A percentile compares a stretch with the other conserved stretches of the same genome.
phyloP scores from a whole-genome alignment of 345 rosid species.

The Dipteronia dyeriana region DNA sequence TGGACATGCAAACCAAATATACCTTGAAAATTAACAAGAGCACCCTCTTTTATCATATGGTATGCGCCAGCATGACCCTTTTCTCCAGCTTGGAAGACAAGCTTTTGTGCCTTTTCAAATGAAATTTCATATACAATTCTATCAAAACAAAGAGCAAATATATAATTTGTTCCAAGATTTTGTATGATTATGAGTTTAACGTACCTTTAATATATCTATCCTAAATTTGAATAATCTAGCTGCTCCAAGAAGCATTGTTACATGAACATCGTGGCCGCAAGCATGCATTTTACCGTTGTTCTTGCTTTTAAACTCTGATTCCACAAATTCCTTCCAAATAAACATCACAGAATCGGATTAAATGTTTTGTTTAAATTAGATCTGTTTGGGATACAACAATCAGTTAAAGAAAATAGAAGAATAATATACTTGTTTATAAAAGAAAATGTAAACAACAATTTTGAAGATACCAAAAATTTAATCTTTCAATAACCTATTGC shows the following conservation, averaged over 20 bases:
- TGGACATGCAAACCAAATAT: slow-evolving; percentile 52
- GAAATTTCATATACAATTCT: background rate
- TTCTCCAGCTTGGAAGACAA: slow-evolving; percentile 49
- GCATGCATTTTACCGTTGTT: slow-evolving; percentile 55
- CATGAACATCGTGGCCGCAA: slow-evolving; percentile 58
- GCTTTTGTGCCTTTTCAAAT: slow-evolving; percentile 46
- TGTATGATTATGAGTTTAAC: background rate
- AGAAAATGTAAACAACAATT: too few relatives aligned
- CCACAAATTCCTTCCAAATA: slow-evolving; percentile 39
- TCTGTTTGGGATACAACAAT: too few relatives aligned
- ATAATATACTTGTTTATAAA: too few relatives aligned
- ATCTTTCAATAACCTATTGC: too few relatives aligned
- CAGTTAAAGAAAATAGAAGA: too few relatives aligned
- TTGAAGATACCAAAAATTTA: too few relatives aligned
- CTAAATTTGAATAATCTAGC: slow-evolving; percentile 41
- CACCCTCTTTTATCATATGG: slow-evolving; percentile 53
- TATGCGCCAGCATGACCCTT: slow-evolving; percentile 43
- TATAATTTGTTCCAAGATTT: background rate
- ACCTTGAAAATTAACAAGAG: slow-evolving; percentile 43
- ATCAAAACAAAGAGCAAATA: too few relatives aligned
- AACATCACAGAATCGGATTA: background rate
- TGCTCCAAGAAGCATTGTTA: slow-evolving; percentile 56
- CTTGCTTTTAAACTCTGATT: slow-evolving; percentile 51
- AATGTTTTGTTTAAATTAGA: too few relatives aligned
- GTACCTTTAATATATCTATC: slow-evolving; percentile 38